Evolutionary conservation across 2,329 filamentous ascomycete genomes (phyloP), one percentile per base, ranked within the genome.

Genomic region (Neopestalotiopsis sp.): DNA sequence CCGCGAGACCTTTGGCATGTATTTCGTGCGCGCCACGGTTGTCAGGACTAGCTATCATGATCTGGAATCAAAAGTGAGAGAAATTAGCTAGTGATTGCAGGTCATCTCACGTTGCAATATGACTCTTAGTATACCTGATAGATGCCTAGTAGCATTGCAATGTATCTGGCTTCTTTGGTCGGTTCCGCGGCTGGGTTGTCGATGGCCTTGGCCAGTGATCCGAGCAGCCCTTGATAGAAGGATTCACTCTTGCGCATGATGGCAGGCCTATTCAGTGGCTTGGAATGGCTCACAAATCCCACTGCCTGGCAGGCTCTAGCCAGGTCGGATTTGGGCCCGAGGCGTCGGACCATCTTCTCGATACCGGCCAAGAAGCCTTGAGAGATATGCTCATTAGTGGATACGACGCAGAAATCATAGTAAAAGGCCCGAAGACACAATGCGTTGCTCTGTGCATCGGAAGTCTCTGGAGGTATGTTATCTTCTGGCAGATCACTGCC

Each of bases 111-210:
- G 6, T 30, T 24, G 17, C 9, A 7, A 10, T 4, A 52, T n/a
- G 2, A n/a, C 3, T 10, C 20, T 20, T 3, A 12, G 56, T 20
- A 30, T 30, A 75, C 72, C 73, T 74, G 68, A 59, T 73, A 74
- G 14, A 75, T 66, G 3, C 73, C 73, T 24, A 75, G 49, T 20
- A 75, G 65, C 71, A 74, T 72, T 40, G 70, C 71, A 20, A 73
- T 56, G 14, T 71, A 40, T 56, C 59, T 69, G 49, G 70, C 52
- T 59, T 74, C 72, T n/a, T 30, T 57, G 20, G 40, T 34, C 10
- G 68, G 68, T 4, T 45, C 64, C n/a, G 57, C 32, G n/a, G 45
- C 42, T 3, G 69, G 64, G 56, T 52, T 42, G n/a, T 72, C 66
- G 17, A 75, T 71, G 24, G 68, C 57, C 45, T 57, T 67, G 6